These are phyloP conservation scores for Lentinula raphanica DNA, from an alignment of 768 basidiomycete genomes.

Conservation along the genomic window DNA sequence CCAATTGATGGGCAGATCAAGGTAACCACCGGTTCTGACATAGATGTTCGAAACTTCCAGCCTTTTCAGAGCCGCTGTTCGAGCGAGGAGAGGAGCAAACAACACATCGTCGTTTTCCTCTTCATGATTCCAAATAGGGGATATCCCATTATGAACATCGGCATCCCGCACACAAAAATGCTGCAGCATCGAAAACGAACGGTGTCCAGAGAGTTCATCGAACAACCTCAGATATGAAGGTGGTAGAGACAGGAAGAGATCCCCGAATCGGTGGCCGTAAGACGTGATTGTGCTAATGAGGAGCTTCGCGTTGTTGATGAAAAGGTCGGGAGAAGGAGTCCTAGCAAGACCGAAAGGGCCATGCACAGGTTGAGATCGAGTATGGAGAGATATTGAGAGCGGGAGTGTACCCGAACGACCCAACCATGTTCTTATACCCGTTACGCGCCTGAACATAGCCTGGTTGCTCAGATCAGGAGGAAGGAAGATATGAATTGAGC, in stretches of 20 bases:
- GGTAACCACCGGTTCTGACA: not conserved
- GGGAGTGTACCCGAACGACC: not conserved
- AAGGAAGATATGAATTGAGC: no score
- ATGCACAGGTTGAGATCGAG: no score
- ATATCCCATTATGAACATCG: no score
- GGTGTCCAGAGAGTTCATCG: not conserved
- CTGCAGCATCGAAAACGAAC: not conserved
- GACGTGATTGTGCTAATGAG: not conserved
- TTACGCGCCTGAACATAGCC: not conserved
- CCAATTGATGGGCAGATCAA: no score
- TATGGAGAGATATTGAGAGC: not conserved
- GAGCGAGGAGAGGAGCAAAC: not conserved
- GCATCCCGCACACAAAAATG: not conserved
- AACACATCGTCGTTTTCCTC: no score
- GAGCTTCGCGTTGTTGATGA: not conserved
- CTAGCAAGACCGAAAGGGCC: no score
- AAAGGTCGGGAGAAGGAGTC: not conserved
- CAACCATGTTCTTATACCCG: not conserved
- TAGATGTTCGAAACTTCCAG: no score
- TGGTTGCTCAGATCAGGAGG: not conserved
- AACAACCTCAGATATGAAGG: not conserved
- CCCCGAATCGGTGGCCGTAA: not conserved
- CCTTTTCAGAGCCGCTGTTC: not conserved
- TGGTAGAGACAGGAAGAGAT: not conserved
- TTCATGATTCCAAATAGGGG: no score